Percentiles rank a stretch among this genome's conserved stretches.
These are phyloP conservation scores for Xylaria sp. DNA, from an alignment of 495 filamentous ascomycete species.

Conservation along the genomic window DNA sequence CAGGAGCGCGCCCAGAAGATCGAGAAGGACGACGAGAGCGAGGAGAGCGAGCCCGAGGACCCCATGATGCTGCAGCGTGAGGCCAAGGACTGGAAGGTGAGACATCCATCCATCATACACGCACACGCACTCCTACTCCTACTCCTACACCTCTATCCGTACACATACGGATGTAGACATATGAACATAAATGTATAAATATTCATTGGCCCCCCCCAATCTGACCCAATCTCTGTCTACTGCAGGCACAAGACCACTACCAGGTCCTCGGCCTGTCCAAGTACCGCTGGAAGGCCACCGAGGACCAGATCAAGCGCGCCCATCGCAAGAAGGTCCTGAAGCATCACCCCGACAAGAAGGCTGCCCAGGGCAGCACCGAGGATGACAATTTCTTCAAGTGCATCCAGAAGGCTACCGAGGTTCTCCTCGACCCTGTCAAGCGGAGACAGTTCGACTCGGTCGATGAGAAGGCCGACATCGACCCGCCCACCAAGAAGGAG, in stretches of 20 bases:
- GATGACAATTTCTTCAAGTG: constrained; percentile 99
- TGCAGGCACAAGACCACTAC: constrained; percentile 94
- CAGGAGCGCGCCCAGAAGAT: constrained; percentile 93
- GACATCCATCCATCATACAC: constrained; percentile 20
- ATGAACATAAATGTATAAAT: neutral
- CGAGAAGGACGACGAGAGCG: constrained; percentile 86
- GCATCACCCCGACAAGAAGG: constrained; percentile 99
- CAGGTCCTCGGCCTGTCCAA: constrained; percentile 92
- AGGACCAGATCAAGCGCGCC: constrained; percentile 97
- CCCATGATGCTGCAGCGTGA: constrained; percentile 88
- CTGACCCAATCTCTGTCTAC: constrained; percentile 37
- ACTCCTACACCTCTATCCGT: no score
- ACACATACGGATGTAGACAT: neutral
- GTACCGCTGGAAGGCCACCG: constrained; percentile 89
- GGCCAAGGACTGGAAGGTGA: constrained; percentile 99
- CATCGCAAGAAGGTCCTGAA: constrained; percentile 99
- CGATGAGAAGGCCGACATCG: constrained; percentile 89
- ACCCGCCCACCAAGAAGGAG: constrained; percentile 91
- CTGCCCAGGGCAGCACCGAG: constrained; percentile 82
- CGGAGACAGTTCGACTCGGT: constrained; percentile 97
- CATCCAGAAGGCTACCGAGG: constrained; percentile 96
- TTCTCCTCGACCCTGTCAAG: constrained; percentile 89
- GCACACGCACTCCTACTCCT: neutral
- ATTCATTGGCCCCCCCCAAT: neutral
- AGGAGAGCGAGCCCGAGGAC: constrained; percentile 92